Base-by-base conservation (phyloP, 1,284 basidiomycete genomes). In the Ganoderma meredithae region DNA sequence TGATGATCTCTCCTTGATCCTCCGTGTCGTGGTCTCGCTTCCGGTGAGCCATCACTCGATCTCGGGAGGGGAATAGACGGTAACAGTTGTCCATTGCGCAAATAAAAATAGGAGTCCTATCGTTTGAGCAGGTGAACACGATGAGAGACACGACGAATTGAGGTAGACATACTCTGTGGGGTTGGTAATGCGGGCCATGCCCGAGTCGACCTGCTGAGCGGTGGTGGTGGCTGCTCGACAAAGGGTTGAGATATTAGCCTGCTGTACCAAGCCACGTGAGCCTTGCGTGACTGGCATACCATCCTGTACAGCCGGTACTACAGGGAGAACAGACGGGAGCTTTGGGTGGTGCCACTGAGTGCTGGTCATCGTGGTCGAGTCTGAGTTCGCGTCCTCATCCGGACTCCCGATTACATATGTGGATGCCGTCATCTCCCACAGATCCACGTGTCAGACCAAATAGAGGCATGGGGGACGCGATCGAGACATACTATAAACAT, bases 11-110 rank as follows among this genome's bases (percentile, higher is more conserved):
- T 10, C 79, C 78, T 2, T 84, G 82, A 49, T 90, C 87, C 25
- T 88, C 86, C 0, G 86, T 84, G 67, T 85, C 81, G 77, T 94
- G 93, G 74, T 93, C 92, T 61, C 89, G 86, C 75, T 88, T 91
- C 63, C 92, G 85, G 76, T 95, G 93, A 12, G 80, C 73, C 84
- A 91, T 88, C 1, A 94, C 79, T 7, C 89, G 85, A 22, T 93
- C 91, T 52, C 86, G 85, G 22, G 87, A 87, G 19, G 90, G 92
- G 75, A 91, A 93, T 52, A 95, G 81, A 47, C 91, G 87, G 76
- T 86, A 85, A 77, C 93, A 95, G 60, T 87, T 89, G 65, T 84
- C 78, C 55, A 89, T 77, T 12, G 81, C 87, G 74, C 90, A 92
- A 68, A 92, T 90, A 76, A 84, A 90, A 61, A 91, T 88, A 1